A percentile compares a stretch with the other conserved stretches of the same genome.
Conservation (phyloP, 2,329 filamentous ascomycete genomes). For the Sporothrix protearum region DNA sequence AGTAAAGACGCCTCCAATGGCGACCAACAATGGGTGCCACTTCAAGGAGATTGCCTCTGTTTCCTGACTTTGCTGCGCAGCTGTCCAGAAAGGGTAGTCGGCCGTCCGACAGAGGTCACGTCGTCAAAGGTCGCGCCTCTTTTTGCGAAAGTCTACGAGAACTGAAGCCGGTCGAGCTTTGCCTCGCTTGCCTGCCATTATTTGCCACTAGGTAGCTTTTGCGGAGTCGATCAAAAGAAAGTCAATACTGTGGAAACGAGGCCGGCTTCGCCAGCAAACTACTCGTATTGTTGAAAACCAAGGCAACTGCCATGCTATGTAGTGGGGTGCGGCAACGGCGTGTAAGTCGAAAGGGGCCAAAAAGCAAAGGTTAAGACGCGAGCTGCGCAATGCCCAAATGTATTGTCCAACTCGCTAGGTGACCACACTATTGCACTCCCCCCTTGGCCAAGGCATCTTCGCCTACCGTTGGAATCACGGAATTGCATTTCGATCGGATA, state of each 20-base stretch:
- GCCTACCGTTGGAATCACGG: not conserved
- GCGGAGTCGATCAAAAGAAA: not conserved
- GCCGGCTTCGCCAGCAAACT: not conserved
- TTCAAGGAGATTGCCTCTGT: not conserved
- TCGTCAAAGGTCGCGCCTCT: not conserved
- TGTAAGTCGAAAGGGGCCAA: slow-evolving; percentile 7
- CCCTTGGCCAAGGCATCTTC: not conserved
- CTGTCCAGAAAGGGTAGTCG: not conserved
- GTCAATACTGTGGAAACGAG: not conserved
- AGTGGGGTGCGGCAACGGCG: not conserved
- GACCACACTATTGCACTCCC: not conserved
- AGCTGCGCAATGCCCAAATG: not conserved
- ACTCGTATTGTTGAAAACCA: not conserved
- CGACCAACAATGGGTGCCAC: not conserved
- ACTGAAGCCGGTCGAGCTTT: not conserved
- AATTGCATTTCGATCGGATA: not conserved
- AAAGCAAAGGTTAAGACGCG: not conserved
- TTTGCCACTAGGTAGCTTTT: not conserved
- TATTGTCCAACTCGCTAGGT: not conserved
- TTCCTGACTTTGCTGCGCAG: not conserved
- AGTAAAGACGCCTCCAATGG: not conserved
- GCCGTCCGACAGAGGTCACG: not conserved
- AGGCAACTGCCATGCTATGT: not conserved
- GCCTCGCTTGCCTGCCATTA: not conserved
- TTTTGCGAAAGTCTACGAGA: not conserved